Evolutionary conservation across 108 stramenopile genomes (phyloP), one percentile per base, ranked within the genome.

Genomic region (Conticribra guillardii): DNA sequence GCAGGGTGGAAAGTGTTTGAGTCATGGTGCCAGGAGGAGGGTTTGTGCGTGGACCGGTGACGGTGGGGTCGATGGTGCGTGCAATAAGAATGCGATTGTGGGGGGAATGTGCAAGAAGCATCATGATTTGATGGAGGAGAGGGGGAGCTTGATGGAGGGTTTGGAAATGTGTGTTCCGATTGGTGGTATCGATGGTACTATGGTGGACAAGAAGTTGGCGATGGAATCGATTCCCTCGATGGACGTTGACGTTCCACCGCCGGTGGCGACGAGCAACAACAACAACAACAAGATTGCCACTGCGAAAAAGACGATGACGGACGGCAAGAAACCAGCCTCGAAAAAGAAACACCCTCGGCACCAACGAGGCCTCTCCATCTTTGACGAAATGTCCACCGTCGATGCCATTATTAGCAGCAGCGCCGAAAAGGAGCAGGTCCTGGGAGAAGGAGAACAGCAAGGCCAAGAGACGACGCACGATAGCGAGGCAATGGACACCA

Each of bases 71-170:
- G 30, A n/a, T n/a, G n/a, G n/a, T n/a, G 23, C 9, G 28, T 81
- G 80, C 47, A 53, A 61, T 11, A 81, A 81, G 75, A 76, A 81
- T 11, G 76, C 75, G n/a, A 76, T 81, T n/a, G 45, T 65, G 45
- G 71, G 58, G 26, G 80, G 80, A 14, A 77, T 77, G 69, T 81
- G 80, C 53, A 81, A 81, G 71, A 81, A 81, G 64, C 80, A 81
- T 19, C 55, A 81, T 48, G 80, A 81, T 58, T n/a, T 71, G 64
- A 60, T 61, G 37, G 50, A 53, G 63, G 80, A 79, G 17, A 69
- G 69, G 18, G 54, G 60, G 32, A 69, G 70, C 7, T 30, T 71
- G 60, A 19, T 79, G 60, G 77, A 64, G n/a, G 62, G 29, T 15
- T 18, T 66, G 21, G 52, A 52, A 3, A 51, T 52, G 5, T 67